Base-by-base conservation (phyloP, 805 yeast genomes). In the Candida coleopterorum region DNA sequence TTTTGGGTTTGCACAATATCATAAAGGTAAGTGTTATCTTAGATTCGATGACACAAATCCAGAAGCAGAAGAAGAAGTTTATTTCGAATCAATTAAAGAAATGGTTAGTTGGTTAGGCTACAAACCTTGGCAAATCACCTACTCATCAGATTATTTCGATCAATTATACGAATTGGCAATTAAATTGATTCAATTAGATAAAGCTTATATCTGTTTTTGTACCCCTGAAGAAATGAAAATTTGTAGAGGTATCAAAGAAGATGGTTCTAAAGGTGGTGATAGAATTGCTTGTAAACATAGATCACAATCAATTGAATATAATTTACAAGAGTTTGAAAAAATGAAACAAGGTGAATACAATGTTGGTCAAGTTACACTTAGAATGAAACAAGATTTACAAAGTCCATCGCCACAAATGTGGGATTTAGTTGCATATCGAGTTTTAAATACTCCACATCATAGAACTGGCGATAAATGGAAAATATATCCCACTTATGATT, bases 391-490 rank as follows among this genome's bases (percentile, higher is more conserved):
- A 71, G 96, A 93, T 54, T 68, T 93, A 45, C 56, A 62, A 7
- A 84, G 93, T 12, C 95, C 96, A 45, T 85, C 86, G 45, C 99
- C 99, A 12, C 98, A 93, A 68, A 93, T 93, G 98, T 93, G 99
- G 99, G 99, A 93, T 64, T 74, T 93, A 46, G 93, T 93, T 44
- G 98, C 98, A 9, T 93, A 93, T 67, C 78, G 99, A 60, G 96
- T 93, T 3, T 71, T 93, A 50, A 75, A 90, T 50, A 88, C 95
- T 10, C 77, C 88, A 23, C 98, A 93, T 64, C 95, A 90, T 64
- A 81, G 97, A 66, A 93, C 98, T 9, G 99, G 97, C 39, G 82
- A 78, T 56, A 85, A 85, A 63, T 93, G 99, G 99, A 86, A 84
- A 64, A 90, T 93, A 43, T 93, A 93, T 56, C 99, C 99, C 48